These are phyloP conservation scores for Apiospora saccharicola DNA, from an alignment of 2,329 filamentous ascomycete genomes.

Conservation along the genomic window DNA sequence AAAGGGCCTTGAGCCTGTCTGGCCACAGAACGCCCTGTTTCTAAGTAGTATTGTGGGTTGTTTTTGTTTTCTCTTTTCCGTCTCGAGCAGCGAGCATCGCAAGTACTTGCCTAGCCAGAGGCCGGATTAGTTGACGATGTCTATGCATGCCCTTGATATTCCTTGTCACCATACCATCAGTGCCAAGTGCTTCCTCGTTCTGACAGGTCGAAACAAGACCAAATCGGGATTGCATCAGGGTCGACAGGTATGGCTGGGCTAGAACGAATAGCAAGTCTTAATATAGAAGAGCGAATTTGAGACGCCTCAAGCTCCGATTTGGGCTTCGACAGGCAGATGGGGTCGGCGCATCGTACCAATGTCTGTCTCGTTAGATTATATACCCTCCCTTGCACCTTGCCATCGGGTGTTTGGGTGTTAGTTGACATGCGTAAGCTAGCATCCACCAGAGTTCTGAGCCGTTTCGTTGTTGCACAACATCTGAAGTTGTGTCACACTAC, in stretches of 20 bases:
- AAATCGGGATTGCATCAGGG: not conserved
- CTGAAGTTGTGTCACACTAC: not conserved
- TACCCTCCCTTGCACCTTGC: slow-evolving; percentile 11
- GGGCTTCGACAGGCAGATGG: not conserved
- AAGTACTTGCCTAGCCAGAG: not conserved
- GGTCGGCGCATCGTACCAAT: slow-evolving; percentile 1
- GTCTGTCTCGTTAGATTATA: slow-evolving; percentile 5
- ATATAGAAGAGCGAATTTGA: slow-evolving; percentile 8
- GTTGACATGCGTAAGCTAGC: slow-evolving; percentile 6
- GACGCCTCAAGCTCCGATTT: not conserved
- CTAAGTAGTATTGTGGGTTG: no score
- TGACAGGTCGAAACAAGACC: not conserved
- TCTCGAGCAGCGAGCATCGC: not conserved
- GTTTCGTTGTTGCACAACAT: slow-evolving; percentile 5
- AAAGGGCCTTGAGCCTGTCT: not conserved
- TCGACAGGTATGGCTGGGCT: not conserved
- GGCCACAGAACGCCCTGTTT: not conserved
- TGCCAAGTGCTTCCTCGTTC: no score
- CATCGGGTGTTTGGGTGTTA: not conserved
- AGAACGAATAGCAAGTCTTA: not conserved
- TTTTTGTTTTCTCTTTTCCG: not conserved
- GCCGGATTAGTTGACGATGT: not conserved
- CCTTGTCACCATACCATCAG: not conserved
- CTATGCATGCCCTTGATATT: not conserved
- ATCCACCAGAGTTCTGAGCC: slow-evolving; percentile 1